A percentile compares a stretch with the other conserved stretches of the same genome.
phyloP scores from a whole-genome alignment of 1,139 yeast species.

The Saccharomycopsis phalli region DNA sequence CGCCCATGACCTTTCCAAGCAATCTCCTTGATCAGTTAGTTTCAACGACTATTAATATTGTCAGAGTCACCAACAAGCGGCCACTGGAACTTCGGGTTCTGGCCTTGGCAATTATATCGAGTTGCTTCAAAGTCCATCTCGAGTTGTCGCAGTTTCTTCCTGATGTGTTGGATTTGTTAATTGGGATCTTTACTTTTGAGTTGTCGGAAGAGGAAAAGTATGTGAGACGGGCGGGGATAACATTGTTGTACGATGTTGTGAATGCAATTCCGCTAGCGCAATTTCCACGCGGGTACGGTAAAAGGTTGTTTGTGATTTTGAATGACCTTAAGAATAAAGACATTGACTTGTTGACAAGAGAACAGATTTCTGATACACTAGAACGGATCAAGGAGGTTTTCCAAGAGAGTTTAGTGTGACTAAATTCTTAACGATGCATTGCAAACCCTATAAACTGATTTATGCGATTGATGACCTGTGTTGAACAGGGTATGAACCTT shows the following conservation, averaged over 20 bases:
- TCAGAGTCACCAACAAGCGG: constrained; percentile 29
- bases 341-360: constrained; percentile 15
- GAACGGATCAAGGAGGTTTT: constrained; percentile 8
- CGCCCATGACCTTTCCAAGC: constrained; percentile 17
- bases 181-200: constrained; percentile 65
- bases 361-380: constrained; percentile 16
- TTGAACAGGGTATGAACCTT: no score
- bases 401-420: no score
- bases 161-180: constrained; percentile 63
- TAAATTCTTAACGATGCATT: no score
- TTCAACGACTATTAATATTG: constrained; percentile 32
- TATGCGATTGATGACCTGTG: no score
- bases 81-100: constrained; percentile 60
- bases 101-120: constrained; percentile 72
- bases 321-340: constrained; percentile 7
- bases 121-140: constrained; percentile 53
- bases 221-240: constrained; percentile 70
- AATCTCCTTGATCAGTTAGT: constrained; percentile 23
- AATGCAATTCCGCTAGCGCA: constrained; percentile 37
- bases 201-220: constrained; percentile 36
- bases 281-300: constrained; percentile 41
- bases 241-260: constrained; percentile 56
- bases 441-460: no score
- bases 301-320: constrained; percentile 2
- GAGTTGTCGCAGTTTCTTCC: constrained; percentile 41